phyloP scores from a whole-genome alignment of 331 rosid genomes.

The Quercus lobata region DNA sequence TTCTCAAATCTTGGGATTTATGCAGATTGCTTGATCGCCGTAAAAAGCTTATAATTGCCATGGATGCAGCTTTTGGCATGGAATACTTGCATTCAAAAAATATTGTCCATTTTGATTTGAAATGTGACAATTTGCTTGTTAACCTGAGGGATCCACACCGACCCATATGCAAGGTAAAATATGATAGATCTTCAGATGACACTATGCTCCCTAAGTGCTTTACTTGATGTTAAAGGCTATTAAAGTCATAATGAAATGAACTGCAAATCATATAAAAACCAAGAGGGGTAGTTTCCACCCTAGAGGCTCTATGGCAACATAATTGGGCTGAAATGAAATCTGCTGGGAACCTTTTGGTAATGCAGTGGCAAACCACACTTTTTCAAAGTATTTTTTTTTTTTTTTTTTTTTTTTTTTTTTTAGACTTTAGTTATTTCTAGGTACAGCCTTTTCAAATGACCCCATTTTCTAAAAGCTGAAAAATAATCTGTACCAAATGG shows the following conservation, averaged over 20 bases:
- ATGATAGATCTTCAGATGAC: not conserved
- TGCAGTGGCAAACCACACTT: not conserved
- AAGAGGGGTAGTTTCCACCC: too few species aligned
- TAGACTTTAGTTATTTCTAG: too few species aligned
- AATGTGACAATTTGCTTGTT: constrained; percentile 71
- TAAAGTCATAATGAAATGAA: not conserved
- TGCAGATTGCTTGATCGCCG: constrained; percentile 62
- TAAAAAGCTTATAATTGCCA: constrained; percentile 64
- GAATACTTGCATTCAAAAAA: constrained; percentile 68
- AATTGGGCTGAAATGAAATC: not conserved
- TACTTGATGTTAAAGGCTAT: not conserved
- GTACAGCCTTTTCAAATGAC: too few species aligned
- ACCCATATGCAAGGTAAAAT: constrained; percentile 70
- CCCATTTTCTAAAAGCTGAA: too few species aligned
- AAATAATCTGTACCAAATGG: too few species aligned
- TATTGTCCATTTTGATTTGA: constrained; percentile 74
- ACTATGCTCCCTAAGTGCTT: not conserved
- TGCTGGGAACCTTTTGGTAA: not conserved
- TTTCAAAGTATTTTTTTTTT: too few species aligned
- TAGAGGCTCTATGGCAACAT: not conserved
- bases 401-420: too few species aligned
- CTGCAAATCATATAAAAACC: not conserved
- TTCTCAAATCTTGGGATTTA: constrained; percentile 19
- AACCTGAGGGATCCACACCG: constrained; percentile 69
- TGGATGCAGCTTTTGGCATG: constrained; percentile 86